Percentiles rank a stretch among this genome's conserved stretches.
Conservation (phyloP, 192 early-diverging fungal species). For the Coemansia sp. region DNA sequence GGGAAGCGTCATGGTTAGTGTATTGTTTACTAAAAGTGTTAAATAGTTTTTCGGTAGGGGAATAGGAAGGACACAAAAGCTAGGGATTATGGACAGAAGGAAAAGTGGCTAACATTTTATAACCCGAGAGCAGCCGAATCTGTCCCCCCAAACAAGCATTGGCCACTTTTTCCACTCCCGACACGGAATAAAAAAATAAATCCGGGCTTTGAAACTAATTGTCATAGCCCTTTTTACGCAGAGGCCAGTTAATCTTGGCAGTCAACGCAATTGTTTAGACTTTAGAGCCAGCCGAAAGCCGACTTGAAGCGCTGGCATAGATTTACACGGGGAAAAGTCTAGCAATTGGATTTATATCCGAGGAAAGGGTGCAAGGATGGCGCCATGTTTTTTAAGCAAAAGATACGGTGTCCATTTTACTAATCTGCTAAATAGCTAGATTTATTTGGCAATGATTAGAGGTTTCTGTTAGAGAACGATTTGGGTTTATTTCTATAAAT, state of each 20-base stretch:
- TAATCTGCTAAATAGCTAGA: too few relatives aligned
- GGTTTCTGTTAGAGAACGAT: too few relatives aligned
- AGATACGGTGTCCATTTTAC: too few relatives aligned
- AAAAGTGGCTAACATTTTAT: background rate
- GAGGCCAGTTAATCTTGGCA: too few relatives aligned
- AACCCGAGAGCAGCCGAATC: background rate
- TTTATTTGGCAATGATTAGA: too few relatives aligned
- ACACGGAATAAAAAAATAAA: background rate
- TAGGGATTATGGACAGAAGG: background rate
- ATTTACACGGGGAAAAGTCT: background rate
- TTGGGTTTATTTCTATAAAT: too few relatives aligned
- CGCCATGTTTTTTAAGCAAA: too few relatives aligned
- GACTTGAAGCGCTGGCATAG: too few relatives aligned
- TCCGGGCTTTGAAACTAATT: background rate
- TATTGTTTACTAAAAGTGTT: background rate
- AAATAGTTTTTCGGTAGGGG: background rate
- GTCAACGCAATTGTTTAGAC: too few relatives aligned
- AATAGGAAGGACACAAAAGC: background rate
- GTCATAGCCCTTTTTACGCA: background rate
- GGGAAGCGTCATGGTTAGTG: background rate
- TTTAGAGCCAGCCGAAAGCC: too few relatives aligned
- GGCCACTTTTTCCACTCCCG: background rate
- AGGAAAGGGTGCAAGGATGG: too few relatives aligned
- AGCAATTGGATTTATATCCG: background rate
- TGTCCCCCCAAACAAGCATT: background rate